phyloP scores from a whole-genome alignment of 306 rosid genomes.

The Sechiopsis laciniata region DNA sequence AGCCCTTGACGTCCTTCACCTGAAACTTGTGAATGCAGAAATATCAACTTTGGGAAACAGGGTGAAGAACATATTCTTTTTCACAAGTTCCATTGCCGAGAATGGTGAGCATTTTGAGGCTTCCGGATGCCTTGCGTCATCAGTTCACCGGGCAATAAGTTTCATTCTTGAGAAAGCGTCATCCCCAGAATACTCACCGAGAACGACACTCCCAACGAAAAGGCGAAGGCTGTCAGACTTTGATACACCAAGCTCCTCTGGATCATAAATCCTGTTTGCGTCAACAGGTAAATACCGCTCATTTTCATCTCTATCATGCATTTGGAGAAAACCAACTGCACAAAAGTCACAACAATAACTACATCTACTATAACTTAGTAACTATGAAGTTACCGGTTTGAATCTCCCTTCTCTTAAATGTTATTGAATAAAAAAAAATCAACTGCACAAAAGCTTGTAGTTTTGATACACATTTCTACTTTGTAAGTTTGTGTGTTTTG shows the following conservation, averaged over 20 bases:
- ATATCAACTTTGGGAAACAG: constrained; percentile 69
- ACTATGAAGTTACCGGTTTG: too few relatives aligned
- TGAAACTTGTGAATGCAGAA: constrained; percentile 53
- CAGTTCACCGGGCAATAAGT: constrained; percentile 49
- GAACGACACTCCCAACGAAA: constrained; percentile 46
- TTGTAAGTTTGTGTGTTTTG: too few relatives aligned
- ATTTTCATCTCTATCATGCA: too few relatives aligned
- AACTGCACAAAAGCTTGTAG: too few relatives aligned
- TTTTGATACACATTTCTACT: too few relatives aligned
- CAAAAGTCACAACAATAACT: too few relatives aligned
- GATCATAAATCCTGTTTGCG: constrained; percentile 15
- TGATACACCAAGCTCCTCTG: constrained; percentile 43
- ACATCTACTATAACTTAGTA: too few relatives aligned
- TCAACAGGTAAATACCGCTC: not conserved
- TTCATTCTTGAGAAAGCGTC: constrained; percentile 61
- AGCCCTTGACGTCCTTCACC: constrained; percentile 52
- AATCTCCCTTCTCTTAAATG: too few relatives aligned
- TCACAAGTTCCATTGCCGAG: constrained; percentile 37
- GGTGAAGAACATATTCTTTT: constrained; percentile 52
- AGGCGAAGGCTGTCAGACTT: constrained; percentile 43
- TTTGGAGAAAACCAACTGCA: too few relatives aligned
- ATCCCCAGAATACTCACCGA: constrained; percentile 55
- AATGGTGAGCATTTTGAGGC: constrained; percentile 27
- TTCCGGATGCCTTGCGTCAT: constrained; percentile 37
- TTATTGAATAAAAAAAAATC: too few relatives aligned